Evolutionary conservation across 2,329 filamentous ascomycete species (phyloP).

Genomic region (Sclerotinia sclerotiorum): DNA sequence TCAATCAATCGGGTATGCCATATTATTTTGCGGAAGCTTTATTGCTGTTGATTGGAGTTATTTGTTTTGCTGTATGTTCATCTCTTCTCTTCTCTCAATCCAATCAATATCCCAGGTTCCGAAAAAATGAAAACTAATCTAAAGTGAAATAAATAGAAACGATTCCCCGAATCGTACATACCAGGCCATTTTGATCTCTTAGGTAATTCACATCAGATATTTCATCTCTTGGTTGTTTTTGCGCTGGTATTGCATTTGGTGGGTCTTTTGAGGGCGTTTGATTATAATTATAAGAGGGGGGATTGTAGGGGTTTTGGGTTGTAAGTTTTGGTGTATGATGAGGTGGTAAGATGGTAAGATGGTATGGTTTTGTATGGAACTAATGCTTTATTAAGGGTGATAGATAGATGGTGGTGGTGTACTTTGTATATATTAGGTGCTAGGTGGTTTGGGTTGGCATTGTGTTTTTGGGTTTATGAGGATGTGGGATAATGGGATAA

Average conservation of each 20-base stretch:
- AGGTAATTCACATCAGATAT: slow-evolving; percentile 33
- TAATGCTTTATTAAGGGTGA: no score
- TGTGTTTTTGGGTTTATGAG: background rate
- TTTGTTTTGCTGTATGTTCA: slow-evolving; percentile 24
- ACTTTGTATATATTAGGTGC: background rate
- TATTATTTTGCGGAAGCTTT: slow-evolving; percentile 30
- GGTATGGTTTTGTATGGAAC: no score
- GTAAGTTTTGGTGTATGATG: background rate
- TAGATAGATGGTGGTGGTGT: no score
- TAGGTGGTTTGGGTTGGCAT: background rate
- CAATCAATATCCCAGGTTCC: background rate
- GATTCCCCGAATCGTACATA: slow-evolving; percentile 29
- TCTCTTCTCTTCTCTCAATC: background rate
- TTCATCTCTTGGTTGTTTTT: slow-evolving; percentile 30
- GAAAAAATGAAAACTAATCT: background rate
- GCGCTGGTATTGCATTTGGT: slow-evolving; percentile 26
- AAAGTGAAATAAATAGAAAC: slow-evolving; percentile 12
- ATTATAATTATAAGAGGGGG: slow-evolving; percentile 19
- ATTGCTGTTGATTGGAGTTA: slow-evolving; percentile 25
- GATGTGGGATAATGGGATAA: no score
- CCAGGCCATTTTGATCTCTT: slow-evolving; percentile 33
- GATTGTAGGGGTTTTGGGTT: background rate
- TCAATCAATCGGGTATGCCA: slow-evolving; percentile 28
- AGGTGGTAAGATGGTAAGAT: no score
- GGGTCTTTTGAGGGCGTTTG: slow-evolving; percentile 18